Evolutionary conservation across 2,329 filamentous ascomycete genomes (phyloP), one percentile per base, ranked within the genome.

Genomic region (Hypoxylon sp.): DNA sequence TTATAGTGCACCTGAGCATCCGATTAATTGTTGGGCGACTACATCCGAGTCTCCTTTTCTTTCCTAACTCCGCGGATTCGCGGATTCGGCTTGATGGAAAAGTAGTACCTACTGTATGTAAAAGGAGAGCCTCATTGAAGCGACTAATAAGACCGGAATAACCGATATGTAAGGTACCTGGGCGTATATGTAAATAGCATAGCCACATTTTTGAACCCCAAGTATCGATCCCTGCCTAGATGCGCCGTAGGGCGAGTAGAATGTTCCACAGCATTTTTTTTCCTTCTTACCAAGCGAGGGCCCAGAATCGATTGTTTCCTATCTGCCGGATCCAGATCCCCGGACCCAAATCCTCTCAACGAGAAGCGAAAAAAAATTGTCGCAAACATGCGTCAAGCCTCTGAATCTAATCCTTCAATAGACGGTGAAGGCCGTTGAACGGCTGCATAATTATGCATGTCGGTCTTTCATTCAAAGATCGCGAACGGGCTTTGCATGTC

Each of bases 261-360:
- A 69, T 67, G 66, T 71, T 71, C 66, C 63, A 68, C 68, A 24
- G 42, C 51, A 24, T 52, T n/a, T 35, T 61, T 62, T 63, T 42
- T 11, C 19, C 37, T 44, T 52, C 53, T 64, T 68, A 58, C 63
- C 52, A 67, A 69, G 63, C 56, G 39, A 63, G 35, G 59, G 68
- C 39, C 68, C 39, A 71, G 63, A 68, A 48, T 63, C 53, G 53
- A 59, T 50, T 29, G 26, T 59, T 19, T 29, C 50, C 31, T 29
- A 64, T 65, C 63, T 66, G 44, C 51, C 63, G 53, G 66, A 65
- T 69, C 69, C 65, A 69, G 69, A 71, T 64, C 60, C 39, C 35
- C 63, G 65, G 68, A 56, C 35, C 42, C 57, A 51, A 10, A 53
- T 60, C 60, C 58, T 57, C 26, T 59, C 65, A 68, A 66, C 62